Evolutionary conservation across 1,139 yeast genomes (phyloP).

Genomic region (Tardiomyces depauwii): DNA sequence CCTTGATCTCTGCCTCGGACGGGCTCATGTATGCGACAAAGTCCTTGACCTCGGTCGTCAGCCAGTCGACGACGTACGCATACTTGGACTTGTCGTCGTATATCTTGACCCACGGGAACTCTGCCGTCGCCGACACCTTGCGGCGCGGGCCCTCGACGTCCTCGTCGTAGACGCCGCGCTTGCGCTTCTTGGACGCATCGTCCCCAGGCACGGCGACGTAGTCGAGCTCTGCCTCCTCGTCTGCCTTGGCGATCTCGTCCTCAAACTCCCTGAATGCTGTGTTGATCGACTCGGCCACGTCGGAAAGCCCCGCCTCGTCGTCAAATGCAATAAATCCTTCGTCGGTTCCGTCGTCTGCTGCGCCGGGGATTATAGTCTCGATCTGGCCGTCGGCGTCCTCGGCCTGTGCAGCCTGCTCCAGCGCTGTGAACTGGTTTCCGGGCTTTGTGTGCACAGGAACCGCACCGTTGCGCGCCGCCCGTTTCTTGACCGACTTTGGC

Average conservation of each 20-base stretch:
- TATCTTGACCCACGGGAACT: conserved; percentile 72
- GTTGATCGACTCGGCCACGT: conserved; percentile 14
- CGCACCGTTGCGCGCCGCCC: not conserved
- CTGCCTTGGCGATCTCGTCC: conserved; percentile 9
- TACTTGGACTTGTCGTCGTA: conserved; percentile 62
- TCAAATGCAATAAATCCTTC: conserved; percentile 32
- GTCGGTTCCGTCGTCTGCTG: conserved; percentile 9
- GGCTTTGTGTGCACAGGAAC: not conserved
- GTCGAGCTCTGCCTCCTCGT: conserved; percentile 2
- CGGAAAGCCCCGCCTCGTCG: conserved; percentile 13
- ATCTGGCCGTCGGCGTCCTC: conserved; percentile 17
- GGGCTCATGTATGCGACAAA: conserved; percentile 86
- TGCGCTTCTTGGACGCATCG: not conserved
- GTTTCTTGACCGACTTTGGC: not conserved
- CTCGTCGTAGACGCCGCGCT: not conserved
- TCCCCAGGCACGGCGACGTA: not conserved
- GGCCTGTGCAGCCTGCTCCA: conserved; percentile 1
- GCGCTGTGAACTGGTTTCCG: not conserved
- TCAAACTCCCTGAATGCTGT: conserved; percentile 16
- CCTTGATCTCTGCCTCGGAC: conserved; percentile 56
- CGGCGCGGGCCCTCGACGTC: not conserved
- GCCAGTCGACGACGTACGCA: conserved; percentile 74
- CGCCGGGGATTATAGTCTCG: too few relatives aligned
- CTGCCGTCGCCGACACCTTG: conserved; percentile 9
- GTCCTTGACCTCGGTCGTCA: conserved; percentile 77